Percentiles rank a stretch among this genome's conserved stretches.
Conservation (phyloP, 2,329 filamentous ascomycete genomes). For the Cercospora brassicicola region DNA sequence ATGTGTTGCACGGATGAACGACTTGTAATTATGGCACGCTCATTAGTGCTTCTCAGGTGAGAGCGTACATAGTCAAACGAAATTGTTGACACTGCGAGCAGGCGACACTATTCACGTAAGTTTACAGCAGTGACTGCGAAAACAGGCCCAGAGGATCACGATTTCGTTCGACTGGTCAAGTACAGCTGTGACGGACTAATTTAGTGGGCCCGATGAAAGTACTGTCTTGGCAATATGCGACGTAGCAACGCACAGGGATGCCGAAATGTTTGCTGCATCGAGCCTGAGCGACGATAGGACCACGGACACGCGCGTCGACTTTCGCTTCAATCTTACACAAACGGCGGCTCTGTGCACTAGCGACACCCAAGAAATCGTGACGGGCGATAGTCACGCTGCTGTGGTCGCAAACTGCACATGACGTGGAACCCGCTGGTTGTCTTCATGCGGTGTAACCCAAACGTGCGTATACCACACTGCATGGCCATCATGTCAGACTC, state of each 20-base stretch:
- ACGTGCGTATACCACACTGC: not conserved
- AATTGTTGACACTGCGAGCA: conserved; percentile 11
- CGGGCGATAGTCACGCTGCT: not conserved
- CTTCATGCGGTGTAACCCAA: not conserved
- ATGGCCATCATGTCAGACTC: not conserved
- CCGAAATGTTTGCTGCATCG: not conserved
- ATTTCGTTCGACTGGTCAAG: not conserved
- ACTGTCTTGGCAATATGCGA: not conserved
- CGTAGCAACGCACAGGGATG: not conserved
- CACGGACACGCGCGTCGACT: not conserved
- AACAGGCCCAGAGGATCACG: not conserved
- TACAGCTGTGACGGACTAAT: not conserved
- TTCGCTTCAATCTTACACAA: not conserved
- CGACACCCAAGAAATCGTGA: not conserved
- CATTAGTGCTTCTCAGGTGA: not conserved
- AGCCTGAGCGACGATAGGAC: not conserved
- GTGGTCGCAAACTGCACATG: not conserved
- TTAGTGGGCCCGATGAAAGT: not conserved
- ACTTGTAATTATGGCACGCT: conserved; percentile 14
- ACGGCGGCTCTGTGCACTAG: not conserved
- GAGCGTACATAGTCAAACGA: conserved; percentile 16
- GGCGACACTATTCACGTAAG: not conserved
- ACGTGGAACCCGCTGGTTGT: not conserved
- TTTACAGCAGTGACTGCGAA: not conserved
- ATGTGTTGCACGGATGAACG: conserved; percentile 6